Evolutionary conservation across 495 filamentous ascomycete genomes (phyloP).

Genomic region (Neurospora sublineolata): DNA sequence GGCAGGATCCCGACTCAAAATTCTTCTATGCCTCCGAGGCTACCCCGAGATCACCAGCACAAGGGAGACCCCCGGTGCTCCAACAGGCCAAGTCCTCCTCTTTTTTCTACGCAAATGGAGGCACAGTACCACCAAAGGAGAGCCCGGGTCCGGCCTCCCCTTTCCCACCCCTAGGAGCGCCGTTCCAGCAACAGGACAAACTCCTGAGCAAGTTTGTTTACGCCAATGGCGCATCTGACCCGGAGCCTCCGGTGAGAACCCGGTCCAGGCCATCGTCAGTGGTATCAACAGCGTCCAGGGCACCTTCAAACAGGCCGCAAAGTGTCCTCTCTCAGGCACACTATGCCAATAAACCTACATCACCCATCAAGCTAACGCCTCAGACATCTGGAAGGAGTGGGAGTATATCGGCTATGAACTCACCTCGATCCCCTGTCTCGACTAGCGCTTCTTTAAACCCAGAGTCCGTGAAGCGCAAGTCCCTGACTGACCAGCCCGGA

Average conservation of each 20-base stretch:
- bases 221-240: constrained; percentile 46
- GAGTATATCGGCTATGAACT: constrained; percentile 2
- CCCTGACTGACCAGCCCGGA: neutral
- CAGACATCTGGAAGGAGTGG: constrained; percentile 15
- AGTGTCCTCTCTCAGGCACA: constrained; percentile 10
- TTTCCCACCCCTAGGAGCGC: constrained; percentile 23
- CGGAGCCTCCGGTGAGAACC: constrained; percentile 14
- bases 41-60: constrained; percentile 22
- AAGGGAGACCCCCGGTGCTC: constrained; percentile 7
- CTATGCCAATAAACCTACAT: constrained; percentile 27
- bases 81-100: constrained; percentile 31
- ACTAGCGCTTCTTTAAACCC: neutral
- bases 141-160: constrained; percentile 16
- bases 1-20: constrained; percentile 38
- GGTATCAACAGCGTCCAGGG: constrained; percentile 30
- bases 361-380: constrained; percentile 30
- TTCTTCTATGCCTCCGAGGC: constrained; percentile 71
- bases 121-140: constrained; percentile 17
- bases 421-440: constrained; percentile 12
- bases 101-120: constrained; percentile 47
- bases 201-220: constrained; percentile 62
- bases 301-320: constrained; percentile 18
- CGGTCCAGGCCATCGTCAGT: constrained; percentile 23
- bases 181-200: constrained; percentile 18
- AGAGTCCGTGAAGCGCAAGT: constrained; percentile 2